phyloP scores from a whole-genome alignment of 2,329 filamentous ascomycete species.

The Clarireedia homoeocarpa region DNA sequence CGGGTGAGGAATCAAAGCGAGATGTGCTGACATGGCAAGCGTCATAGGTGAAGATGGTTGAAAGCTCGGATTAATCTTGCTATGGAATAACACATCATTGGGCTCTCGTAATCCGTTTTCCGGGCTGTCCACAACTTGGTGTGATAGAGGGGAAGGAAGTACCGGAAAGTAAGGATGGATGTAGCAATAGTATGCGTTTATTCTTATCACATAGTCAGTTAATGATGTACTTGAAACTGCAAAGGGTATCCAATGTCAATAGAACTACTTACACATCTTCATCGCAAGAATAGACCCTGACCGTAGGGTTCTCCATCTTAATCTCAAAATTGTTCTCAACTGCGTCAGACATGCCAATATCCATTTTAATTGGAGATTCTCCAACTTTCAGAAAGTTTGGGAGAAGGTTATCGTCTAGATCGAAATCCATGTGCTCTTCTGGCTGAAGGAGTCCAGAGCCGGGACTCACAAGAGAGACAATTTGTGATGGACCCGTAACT shows the following conservation, averaged over 20 bases:
- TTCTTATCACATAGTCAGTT: slow-evolving; percentile 25
- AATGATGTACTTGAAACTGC: neutral
- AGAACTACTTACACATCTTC: slow-evolving; percentile 21
- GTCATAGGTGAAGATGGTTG: slow-evolving; percentile 37
- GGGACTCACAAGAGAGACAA: slow-evolving; percentile 1
- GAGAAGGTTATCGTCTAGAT: neutral
- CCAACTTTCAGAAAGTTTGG: neutral
- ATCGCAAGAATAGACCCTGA: slow-evolving; percentile 21
- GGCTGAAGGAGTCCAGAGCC: slow-evolving; percentile 4
- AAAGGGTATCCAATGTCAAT: too few relatives aligned
- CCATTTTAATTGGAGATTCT: slow-evolving; percentile 6
- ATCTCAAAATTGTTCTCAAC: slow-evolving; percentile 7
- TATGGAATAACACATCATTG: slow-evolving; percentile 28
- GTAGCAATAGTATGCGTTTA: slow-evolving; percentile 45
- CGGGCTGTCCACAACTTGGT: slow-evolving; percentile 20
- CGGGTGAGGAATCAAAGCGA: slow-evolving; percentile 40
- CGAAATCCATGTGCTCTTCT: neutral
- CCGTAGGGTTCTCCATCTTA: neutral
- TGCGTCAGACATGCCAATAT: slow-evolving; percentile 11
- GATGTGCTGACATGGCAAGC: slow-evolving; percentile 40
- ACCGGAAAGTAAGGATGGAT: slow-evolving; percentile 45
- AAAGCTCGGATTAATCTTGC: slow-evolving; percentile 29
- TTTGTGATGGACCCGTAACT: slow-evolving; percentile 6
- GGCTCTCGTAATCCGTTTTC: slow-evolving; percentile 21
- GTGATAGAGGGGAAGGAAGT: slow-evolving; percentile 34